Evolutionary conservation across 2,329 filamentous ascomycete species (phyloP), one percentile per base, ranked within the genome.

Genomic region (Sclerotinia sclerotiorum): DNA sequence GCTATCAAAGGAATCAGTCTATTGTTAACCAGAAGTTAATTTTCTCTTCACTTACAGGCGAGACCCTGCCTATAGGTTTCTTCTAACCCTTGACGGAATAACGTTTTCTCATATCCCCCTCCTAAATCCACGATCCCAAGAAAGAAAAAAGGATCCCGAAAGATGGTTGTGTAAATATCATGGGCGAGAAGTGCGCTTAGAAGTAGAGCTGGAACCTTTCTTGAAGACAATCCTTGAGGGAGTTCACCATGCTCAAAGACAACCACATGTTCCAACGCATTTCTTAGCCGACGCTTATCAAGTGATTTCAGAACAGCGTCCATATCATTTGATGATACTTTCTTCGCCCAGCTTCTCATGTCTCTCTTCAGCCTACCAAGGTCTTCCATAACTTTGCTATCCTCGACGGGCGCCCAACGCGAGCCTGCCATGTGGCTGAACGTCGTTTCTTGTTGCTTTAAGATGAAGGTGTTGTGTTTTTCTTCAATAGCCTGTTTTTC

Each of bases 181-280:
- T 71, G 48, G 39, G 70, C 51, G 11, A 73, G 68, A 0, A 73
- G 67, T 3, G 71, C 71, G 63, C 69, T 73, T n/a, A 72, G 46
- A 15, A 73, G 61, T 27, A 73, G 67, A 19, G 27, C 44, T 48
- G 69, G 67, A 6, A 58, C n/a, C 61, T 68, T 73, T 57, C 49
- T 6, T 4, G 54, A 11, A 6, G 52, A 52, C 27, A 73, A 32
- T 0, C 60, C 60, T 10, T 49, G 11, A 10, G 69, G 70, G 49
- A 72, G 48, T 15, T 39, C 1, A 35, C 35, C 17, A 63, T 72
- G 51, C 11, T 71, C 49, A 10, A 69, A 21, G 1, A 55, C 0
- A 44, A 32, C 29, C 1, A 71, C 67, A 51, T 55, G n/a, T 11
- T 13, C n/a, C 42, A 71, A 52, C 21, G 46, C 29, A 15, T 55